Base-by-base conservation (phyloP, 1,284 basidiomycete species). In the Inonotus obliquus region DNA sequence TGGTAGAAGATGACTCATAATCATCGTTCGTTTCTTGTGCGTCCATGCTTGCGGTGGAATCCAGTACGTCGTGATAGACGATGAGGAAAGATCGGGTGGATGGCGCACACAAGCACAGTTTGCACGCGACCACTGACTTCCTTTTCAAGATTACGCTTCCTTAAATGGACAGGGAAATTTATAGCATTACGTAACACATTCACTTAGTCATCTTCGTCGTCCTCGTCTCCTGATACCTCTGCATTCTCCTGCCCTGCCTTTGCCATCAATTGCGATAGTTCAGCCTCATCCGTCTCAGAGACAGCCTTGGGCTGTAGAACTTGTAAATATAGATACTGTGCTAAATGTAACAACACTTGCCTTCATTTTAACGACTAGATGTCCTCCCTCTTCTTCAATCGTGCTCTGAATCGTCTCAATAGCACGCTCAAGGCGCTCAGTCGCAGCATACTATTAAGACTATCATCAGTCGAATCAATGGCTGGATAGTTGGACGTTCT, bases 351-450 rank as follows among this genome's bases (percentile, higher is more conserved):
- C 9, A 59, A 58, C 11, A 72, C 79, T 61, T 65, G 91, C 94
- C 86, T 93, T 96, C 96, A 99, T 98, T 82, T 98, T 99, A 59
- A 99, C 88, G 29, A 91, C 81, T 65, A 98, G 80, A 56, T 85
- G 85, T 2, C 97, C 97, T 39, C 94, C 93, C 69, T 90, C 84
- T 64, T 85, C 80, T 71, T 92, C 87, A 65, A 99, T 97, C 29
- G 86, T 86, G 65, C 79, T 79, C 64, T 92, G 91, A 68, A 99
- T 98, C 19, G 86, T 83, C 70, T 95, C 93, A 65, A 99, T 93
- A 0, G 96, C 94, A 65, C 92, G 86, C 74, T 99, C 97, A 65
- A 99, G 84, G 41, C 91, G 82, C 66, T 96, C 95, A 11, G 98
- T 92, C 38, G 95, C 96, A 47, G 91, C 94, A 67, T 85, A 87